Percentiles rank a stretch among this genome's conserved stretches.
Evolutionary conservation across 2,329 filamentous ascomycete genomes (phyloP).

Genomic region (Alternaria sp.): DNA sequence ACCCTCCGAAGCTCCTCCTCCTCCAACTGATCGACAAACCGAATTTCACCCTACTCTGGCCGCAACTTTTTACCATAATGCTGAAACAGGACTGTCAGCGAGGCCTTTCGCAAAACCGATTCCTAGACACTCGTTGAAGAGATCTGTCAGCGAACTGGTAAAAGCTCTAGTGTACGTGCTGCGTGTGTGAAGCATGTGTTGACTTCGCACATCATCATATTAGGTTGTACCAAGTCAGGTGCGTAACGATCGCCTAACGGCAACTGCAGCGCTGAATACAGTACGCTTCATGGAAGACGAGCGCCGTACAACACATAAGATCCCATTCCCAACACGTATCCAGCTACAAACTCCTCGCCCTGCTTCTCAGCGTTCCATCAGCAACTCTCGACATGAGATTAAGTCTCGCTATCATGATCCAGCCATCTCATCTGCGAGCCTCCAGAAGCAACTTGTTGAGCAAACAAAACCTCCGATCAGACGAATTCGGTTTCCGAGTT

Average conservation of each 20-base stretch:
- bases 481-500: neutral
- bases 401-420: slow-evolving; percentile 18
- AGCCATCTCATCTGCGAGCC: slow-evolving; percentile 11
- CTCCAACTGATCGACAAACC: neutral
- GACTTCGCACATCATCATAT: neutral
- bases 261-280: neutral
- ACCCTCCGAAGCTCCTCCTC: neutral
- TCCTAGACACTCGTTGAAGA: neutral
- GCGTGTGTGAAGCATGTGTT: neutral
- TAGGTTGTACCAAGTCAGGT: neutral
- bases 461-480: slow-evolving; percentile 15
- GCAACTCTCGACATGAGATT: slow-evolving; percentile 17
- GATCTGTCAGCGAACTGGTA: slow-evolving; percentile 6
- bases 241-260: neutral
- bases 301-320: neutral
- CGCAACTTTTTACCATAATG: neutral
- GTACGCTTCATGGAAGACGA: slow-evolving; percentile 7
- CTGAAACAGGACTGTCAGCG: neutral
- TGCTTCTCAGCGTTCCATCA: slow-evolving; percentile 15
- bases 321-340: neutral
- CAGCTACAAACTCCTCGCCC: neutral
- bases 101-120: neutral
- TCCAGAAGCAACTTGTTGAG: slow-evolving; percentile 20
- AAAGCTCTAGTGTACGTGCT: neutral
- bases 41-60: neutral